Evolutionary conservation across 1,139 yeast genomes (phyloP), one percentile per base, ranked within the genome.

Genomic region (Debaryomyces nepalensis): DNA sequence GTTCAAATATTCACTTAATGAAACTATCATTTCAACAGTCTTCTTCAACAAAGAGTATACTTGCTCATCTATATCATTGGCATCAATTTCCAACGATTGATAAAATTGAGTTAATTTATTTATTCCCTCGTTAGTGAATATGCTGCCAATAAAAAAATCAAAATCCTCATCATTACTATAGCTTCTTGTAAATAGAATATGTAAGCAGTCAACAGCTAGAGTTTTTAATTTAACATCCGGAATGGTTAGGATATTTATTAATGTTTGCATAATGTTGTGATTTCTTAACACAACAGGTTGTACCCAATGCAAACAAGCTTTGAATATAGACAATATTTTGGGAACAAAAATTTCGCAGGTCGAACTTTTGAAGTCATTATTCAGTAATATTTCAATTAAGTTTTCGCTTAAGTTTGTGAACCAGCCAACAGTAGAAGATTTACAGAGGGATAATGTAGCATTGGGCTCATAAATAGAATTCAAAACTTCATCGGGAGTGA

Each of bases 281-380:
- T 75, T 70, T 35, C 84, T 78, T 43, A 93, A 76, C 0, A 93
- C 81, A 14, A 79, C 70, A 3, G 96, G 91, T 43, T 87, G 80
- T 9, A 91, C 79, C 99, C 99, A 93, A 55, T 87, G 91, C 46
- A 93, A 74, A 53, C 97, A 88, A 0, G 96, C 84, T 58, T 91
- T 93, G 57, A 91, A 77, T 2, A 96, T 87, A 46, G 91, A 88
- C 39, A 95, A 70, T 10, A 87, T 74, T 55, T 85, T 84, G 30
- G 87, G 77, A 1, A 82, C 84, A 57, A 84, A 79, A 19, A 63
- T 61, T 47, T 74, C 70, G 43, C 68, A 62, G 9, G 63, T 41
- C 59, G 75, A 49, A 63, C 74, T 54, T 57, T 58, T 48, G 38
- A 62, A 52, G 33, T 68, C 70, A 40, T 63, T 64, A 27, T 54